phyloP scores from a whole-genome alignment of 345 rosid genomes.

The Alliaria petiolata region DNA sequence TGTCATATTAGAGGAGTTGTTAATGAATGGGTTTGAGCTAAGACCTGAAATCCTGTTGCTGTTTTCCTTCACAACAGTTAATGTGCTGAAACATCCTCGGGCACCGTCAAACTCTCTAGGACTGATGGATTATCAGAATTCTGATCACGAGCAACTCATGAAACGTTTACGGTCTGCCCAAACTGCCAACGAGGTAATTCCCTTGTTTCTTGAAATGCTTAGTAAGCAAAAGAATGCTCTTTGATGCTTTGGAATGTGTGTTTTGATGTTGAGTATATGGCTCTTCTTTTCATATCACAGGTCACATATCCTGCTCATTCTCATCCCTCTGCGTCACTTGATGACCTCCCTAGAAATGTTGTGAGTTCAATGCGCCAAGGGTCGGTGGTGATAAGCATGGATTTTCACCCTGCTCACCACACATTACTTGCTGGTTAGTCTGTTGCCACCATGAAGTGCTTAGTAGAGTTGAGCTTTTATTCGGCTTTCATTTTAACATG shows the following conservation, averaged over 20 bases:
- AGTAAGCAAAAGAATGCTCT: not conserved
- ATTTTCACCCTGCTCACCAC: constrained; percentile 80
- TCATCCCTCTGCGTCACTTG: constrained; percentile 59
- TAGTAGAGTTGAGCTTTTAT: not conserved
- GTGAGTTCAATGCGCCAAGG: constrained; percentile 77
- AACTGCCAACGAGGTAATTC: constrained; percentile 48
- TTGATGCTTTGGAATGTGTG: not conserved
- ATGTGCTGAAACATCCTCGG: constrained; percentile 68
- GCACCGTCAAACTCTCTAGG: constrained; percentile 63
- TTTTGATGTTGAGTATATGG: constrained; percentile 5
- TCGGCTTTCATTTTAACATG: constrained; percentile 1
- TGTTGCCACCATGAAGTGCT: constrained; percentile 6
- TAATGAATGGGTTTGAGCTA: not conserved
- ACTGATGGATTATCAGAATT: constrained; percentile 72
- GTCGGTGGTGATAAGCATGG: constrained; percentile 84
- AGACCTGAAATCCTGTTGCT: not conserved
- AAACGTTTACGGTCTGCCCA: constrained; percentile 77
- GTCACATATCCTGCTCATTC: constrained; percentile 58
- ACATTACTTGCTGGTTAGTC: constrained; percentile 77
- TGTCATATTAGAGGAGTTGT: too few species aligned
- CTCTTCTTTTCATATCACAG: constrained; percentile 34
- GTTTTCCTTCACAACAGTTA: constrained; percentile 34
- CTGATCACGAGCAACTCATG: constrained; percentile 81
- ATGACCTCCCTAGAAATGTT: constrained; percentile 89
- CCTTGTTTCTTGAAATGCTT: constrained; percentile 1